phyloP scores from a whole-genome alignment of 2,329 filamentous ascomycete genomes.

The Aspergillus melleus region DNA sequence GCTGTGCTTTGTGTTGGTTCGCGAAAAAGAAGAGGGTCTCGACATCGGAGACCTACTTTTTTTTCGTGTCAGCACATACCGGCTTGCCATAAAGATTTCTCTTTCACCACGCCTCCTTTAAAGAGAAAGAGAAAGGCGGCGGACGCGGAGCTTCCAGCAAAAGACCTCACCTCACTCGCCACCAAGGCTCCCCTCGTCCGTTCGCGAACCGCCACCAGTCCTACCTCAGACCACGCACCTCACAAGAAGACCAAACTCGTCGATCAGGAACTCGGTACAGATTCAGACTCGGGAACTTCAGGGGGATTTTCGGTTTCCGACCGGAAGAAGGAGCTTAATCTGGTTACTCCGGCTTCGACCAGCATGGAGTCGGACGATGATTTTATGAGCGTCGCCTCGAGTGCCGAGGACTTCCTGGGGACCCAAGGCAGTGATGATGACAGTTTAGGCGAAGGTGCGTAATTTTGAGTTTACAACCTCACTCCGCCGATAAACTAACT shows the following conservation, averaged over 20 bases:
- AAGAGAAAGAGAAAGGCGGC: slow-evolving; percentile 55
- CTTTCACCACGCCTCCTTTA: slow-evolving; percentile 55
- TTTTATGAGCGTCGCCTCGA: slow-evolving; percentile 81
- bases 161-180: slow-evolving; percentile 30
- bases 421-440: slow-evolving; percentile 72
- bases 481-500: neutral
- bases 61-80: slow-evolving; percentile 24
- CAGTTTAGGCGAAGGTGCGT: slow-evolving; percentile 44
- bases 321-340: slow-evolving; percentile 31
- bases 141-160: slow-evolving; percentile 43
- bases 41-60: slow-evolving; percentile 21
- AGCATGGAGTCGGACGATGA: slow-evolving; percentile 96
- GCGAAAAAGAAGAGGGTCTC: slow-evolving; percentile 25
- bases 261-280: slow-evolving; percentile 10
- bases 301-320: slow-evolving; percentile 13
- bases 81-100: slow-evolving; percentile 13
- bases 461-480: neutral
- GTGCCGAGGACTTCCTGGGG: slow-evolving; percentile 68
- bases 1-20: slow-evolving; percentile 27
- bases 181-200: slow-evolving; percentile 26
- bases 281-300: slow-evolving; percentile 11
- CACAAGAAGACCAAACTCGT: slow-evolving; percentile 21
- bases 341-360: slow-evolving; percentile 45
- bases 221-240: slow-evolving; percentile 17
- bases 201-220: slow-evolving; percentile 25